These are phyloP conservation scores for Irpex sp. DNA, from an alignment of 1,284 basidiomycete genomes.

Conservation along the genomic window DNA sequence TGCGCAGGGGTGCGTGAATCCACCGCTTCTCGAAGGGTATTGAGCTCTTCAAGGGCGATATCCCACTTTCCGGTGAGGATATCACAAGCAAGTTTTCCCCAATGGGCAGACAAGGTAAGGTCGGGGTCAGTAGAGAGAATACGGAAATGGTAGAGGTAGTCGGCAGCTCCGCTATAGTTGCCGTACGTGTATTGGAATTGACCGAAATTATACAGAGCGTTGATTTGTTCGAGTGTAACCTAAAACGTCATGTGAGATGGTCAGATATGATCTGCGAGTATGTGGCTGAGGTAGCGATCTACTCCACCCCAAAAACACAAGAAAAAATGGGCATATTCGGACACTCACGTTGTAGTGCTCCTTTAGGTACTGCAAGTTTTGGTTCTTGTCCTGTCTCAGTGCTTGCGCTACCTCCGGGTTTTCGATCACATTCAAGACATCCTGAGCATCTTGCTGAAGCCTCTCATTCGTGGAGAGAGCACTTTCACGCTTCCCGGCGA, in stretches of 20 bases:
- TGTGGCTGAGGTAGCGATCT: neutral
- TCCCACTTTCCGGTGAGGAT: conserved; percentile 96
- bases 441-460: conserved; percentile 86
- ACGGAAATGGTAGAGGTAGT: conserved; percentile 98
- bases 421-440: conserved; percentile 93
- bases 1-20: conserved; percentile 65
- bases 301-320: neutral
- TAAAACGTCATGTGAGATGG: conserved; percentile 26
- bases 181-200: conserved; percentile 98
- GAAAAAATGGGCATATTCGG: neutral
- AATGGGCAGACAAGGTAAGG: conserved; percentile 92
- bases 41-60: conserved; percentile 89
- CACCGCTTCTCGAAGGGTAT: conserved; percentile 88
- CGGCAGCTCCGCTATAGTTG: conserved; percentile 93
- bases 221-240: conserved; percentile 94
- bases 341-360: conserved; percentile 84
- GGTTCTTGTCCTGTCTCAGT: conserved; percentile 91
- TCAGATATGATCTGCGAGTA: conserved; percentile 3
- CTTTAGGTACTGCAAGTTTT: conserved; percentile 92
- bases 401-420: conserved; percentile 93
- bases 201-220: conserved; percentile 95
- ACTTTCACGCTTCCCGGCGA: conserved; percentile 74
- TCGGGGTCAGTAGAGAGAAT: conserved; percentile 92
- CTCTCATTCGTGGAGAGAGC: conserved; percentile 83
- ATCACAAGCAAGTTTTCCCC: conserved; percentile 97